These are phyloP conservation scores for Penicillium macrosclerotiorum DNA, from an alignment of 495 filamentous ascomycete genomes.

Conservation along the genomic window DNA sequence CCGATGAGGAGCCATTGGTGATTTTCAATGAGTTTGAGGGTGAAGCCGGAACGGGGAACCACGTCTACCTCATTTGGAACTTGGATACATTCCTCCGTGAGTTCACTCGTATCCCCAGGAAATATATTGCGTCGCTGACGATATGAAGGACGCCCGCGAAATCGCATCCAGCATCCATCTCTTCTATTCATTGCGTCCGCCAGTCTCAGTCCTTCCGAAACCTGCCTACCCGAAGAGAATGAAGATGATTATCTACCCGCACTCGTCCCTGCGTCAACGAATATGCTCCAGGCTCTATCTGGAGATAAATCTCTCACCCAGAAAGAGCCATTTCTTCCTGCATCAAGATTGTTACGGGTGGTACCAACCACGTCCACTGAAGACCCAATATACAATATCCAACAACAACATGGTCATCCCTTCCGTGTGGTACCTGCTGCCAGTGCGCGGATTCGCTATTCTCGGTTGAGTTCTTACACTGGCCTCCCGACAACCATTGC, in stretches of 20 bases:
- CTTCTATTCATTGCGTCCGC: slow-evolving; percentile 76
- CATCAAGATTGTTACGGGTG: slow-evolving; percentile 74
- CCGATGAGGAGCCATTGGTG: slow-evolving; percentile 60
- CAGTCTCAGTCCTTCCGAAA: slow-evolving; percentile 57
- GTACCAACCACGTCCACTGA: slow-evolving; percentile 60
- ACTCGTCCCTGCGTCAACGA: slow-evolving; percentile 70
- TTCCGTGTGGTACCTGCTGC: slow-evolving; percentile 76
- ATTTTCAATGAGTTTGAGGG: slow-evolving; percentile 55
- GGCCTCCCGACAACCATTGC: slow-evolving; percentile 70
- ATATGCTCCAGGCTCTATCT: slow-evolving; percentile 75
- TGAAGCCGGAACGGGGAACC: slow-evolving; percentile 51
- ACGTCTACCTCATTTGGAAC: slow-evolving; percentile 79
- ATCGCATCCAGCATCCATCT: slow-evolving; percentile 73
- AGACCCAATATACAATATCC: slow-evolving; percentile 61
- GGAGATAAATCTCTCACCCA: slow-evolving; percentile 64
- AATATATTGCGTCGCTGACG: slow-evolving; percentile 15
- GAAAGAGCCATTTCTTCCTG: slow-evolving; percentile 73
- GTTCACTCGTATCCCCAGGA: slow-evolving; percentile 1
- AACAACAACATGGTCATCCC: slow-evolving; percentile 58
- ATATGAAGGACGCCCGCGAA: slow-evolving; percentile 60
- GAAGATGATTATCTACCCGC: slow-evolving; percentile 76
- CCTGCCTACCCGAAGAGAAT: slow-evolving; percentile 42
- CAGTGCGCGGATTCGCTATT: slow-evolving; percentile 81
- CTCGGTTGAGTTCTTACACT: slow-evolving; percentile 63
- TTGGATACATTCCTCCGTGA: slow-evolving; percentile 68